Evolutionary conservation across 331 rosid species (phyloP).

Genomic region (Acacia concinna): DNA sequence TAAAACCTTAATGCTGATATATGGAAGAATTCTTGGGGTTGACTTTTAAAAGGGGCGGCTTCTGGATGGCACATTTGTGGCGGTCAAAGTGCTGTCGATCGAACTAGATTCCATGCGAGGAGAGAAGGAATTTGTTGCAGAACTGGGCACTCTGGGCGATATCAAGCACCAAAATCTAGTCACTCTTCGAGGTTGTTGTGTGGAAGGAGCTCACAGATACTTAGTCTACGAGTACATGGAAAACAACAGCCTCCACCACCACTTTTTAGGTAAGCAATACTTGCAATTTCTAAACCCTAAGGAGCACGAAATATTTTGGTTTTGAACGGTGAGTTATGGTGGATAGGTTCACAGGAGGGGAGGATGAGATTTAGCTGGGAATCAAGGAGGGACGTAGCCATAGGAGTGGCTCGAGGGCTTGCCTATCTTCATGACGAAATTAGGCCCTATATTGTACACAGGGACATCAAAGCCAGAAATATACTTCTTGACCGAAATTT

Average conservation of each 20-base stretch:
- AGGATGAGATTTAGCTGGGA: slow-evolving; percentile 70
- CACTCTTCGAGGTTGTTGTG: slow-evolving; percentile 71
- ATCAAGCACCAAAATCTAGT: slow-evolving; percentile 80
- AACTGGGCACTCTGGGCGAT: slow-evolving; percentile 67
- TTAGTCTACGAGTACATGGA: slow-evolving; percentile 90
- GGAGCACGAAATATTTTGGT: background rate
- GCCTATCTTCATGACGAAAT: slow-evolving; percentile 75
- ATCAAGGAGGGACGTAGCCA: slow-evolving; percentile 49
- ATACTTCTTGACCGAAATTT: slow-evolving; percentile 76
- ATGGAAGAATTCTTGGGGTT: slow-evolving; percentile 26
- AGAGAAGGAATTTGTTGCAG: slow-evolving; percentile 79
- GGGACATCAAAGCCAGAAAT: slow-evolving; percentile 86
- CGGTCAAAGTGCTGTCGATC: slow-evolving; percentile 71
- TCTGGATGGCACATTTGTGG: slow-evolving; percentile 63
- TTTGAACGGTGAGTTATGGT: slow-evolving; percentile 29
- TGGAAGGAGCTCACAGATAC: slow-evolving; percentile 72
- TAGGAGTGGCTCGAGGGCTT: slow-evolving; percentile 82
- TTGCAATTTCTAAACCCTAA: background rate
- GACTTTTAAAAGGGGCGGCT: slow-evolving; percentile 64
- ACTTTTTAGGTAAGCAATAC: slow-evolving; percentile 55
- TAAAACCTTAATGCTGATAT: background rate
- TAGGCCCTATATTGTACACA: slow-evolving; percentile 71
- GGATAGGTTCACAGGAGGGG: slow-evolving; percentile 58
- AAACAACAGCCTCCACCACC: slow-evolving; percentile 69
- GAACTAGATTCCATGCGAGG: slow-evolving; percentile 87